phyloP scores from a whole-genome alignment of 257 asterid species.

The Coffea canephora region DNA sequence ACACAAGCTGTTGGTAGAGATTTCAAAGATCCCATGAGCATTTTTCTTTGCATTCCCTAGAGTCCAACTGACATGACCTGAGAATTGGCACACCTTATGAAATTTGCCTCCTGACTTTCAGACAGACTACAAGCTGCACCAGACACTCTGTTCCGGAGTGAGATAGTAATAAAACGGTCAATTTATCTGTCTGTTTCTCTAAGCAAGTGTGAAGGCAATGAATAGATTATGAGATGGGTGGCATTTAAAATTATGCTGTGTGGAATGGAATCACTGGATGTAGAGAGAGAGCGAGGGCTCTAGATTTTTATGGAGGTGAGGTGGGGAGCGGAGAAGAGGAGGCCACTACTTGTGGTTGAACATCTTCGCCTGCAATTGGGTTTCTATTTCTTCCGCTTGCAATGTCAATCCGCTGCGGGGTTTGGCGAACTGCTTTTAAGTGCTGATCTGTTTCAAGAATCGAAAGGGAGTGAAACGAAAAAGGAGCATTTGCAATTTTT shows the following conservation, averaged over 20 bases:
- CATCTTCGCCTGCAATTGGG: background rate
- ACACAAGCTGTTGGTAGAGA: slow-evolving; percentile 73
- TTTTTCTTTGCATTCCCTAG: slow-evolving; percentile 1
- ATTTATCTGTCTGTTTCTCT: slow-evolving; percentile 4
- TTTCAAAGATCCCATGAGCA: slow-evolving; percentile 55
- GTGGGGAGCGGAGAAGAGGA: background rate
- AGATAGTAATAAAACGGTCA: background rate
- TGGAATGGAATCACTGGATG: slow-evolving; percentile 4
- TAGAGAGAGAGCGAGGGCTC: background rate
- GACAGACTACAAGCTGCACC: background rate
- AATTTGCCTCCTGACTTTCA: background rate
- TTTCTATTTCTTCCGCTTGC: background rate
- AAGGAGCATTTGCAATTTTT: no score
- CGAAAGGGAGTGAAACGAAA: no score
- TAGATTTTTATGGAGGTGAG: background rate
- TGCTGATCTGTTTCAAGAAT: background rate
- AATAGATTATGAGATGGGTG: slow-evolving; percentile 1
- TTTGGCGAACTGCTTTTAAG: no score
- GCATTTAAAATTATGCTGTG: no score
- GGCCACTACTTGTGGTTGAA: background rate
- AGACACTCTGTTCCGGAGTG: background rate
- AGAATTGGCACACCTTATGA: background rate
- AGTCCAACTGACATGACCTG: background rate
- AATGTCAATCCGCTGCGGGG: background rate
- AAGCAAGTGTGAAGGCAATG: background rate